Evolutionary conservation across 176 grass and related monocot species (phyloP).

Genomic region (Hyparrhenia diplandra): DNA sequence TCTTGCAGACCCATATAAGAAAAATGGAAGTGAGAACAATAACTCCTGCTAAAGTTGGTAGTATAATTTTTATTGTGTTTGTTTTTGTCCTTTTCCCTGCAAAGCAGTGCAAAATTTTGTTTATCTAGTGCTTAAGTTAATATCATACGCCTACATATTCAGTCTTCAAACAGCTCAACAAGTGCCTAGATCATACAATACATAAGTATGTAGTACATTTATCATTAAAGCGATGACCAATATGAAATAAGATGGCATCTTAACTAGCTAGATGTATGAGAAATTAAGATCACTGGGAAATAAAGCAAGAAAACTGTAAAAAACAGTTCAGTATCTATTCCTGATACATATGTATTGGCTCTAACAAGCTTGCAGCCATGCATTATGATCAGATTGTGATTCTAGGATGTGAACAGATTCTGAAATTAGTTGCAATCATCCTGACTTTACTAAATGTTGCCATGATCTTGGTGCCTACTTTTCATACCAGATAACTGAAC

Average conservation of each 20-base stretch:
- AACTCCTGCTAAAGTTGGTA: neutral
- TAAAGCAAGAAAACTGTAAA: no score
- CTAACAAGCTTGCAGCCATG: slow-evolving; percentile 1
- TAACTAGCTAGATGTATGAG: neutral
- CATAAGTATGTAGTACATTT: neutral
- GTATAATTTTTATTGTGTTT: neutral
- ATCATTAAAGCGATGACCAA: neutral
- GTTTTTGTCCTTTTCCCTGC: neutral
- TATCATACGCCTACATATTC: neutral
- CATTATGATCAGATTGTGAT: neutral
- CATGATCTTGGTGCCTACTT: neutral
- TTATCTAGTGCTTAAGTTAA: neutral
- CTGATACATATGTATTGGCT: no score
- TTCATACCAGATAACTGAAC: neutral
- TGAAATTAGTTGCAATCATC: no score
- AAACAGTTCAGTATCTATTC: no score
- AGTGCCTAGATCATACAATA: neutral
- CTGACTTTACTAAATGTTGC: no score
- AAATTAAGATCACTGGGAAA: no score
- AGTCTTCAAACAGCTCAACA: neutral
- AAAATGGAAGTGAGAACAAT: neutral
- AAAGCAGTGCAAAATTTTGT: no score
- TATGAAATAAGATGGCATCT: neutral
- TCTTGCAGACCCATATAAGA: neutral
- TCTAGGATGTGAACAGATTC: no score